Evolutionary conservation across 495 filamentous ascomycete species (phyloP), one percentile per base, ranked within the genome.

Genomic region (Penicillium desertorum): DNA sequence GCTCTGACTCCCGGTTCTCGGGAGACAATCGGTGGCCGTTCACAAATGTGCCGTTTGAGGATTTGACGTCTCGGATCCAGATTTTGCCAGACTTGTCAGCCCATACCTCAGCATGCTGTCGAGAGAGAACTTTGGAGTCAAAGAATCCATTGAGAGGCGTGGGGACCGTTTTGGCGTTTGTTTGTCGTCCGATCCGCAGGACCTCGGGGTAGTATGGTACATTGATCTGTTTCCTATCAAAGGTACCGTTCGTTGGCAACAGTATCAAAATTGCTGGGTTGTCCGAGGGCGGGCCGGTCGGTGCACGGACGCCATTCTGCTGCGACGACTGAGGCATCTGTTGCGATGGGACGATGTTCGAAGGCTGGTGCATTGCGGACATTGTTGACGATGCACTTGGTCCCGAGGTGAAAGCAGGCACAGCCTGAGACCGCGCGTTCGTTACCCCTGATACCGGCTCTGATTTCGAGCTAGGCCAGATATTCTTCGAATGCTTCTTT

Each of bases 11-110:
- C 58, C 90, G 82, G 63, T 96, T 97, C 64, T 98, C 94, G 27
- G 83, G 88, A 9, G 94, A 97, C 48, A 98, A 69, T 23, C 94
- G 84, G 17, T 86, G 81, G n/a, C 90, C 91, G 57, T 97, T 98
- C 51, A 98, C 92, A 71, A 98, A 98, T 1, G 94, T 98, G 41
- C 94, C 94, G 64, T 98, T 98, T 3, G 94, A 98, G 4, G 94
- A 98, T 70, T 96, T 98, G 60, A 98, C 88, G 74, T 98, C 94
- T 34, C 91, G 86, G 63, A 98, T 98, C 85, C 86, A 98, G 51
- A 98, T 86, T 66, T 94, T 96, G 14, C 94, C 93, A 60, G 80
- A 81, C 54, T 86, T 81, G 50, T 97, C 92, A 22, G 93, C 93
- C 90, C 91, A 98, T 17, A 98, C 84, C 60, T 98, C 94, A 16